phyloP scores from a whole-genome alignment of 345 rosid species.

The Xanthoceras sorbifolium region DNA sequence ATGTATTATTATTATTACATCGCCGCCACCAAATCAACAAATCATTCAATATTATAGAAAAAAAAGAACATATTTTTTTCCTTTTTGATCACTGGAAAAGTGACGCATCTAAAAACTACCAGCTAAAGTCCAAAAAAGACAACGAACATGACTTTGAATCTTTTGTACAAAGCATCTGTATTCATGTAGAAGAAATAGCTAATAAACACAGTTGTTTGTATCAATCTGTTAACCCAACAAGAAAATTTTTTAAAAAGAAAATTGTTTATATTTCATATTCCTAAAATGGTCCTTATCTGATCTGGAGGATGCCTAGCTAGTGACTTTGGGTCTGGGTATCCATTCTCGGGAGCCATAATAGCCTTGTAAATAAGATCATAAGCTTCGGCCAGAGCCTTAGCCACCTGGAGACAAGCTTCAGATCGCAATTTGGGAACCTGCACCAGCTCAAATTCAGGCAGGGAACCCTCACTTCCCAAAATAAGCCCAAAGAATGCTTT shows the following conservation, averaged over 20 bases:
- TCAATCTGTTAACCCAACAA: not conserved
- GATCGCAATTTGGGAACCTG: slow-evolving; percentile 93
- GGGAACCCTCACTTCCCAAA: slow-evolving; percentile 79
- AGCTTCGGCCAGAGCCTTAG: slow-evolving; percentile 71
- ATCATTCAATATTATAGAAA: not conserved
- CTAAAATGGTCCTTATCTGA: slow-evolving; percentile 90
- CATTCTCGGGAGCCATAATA: slow-evolving; percentile 71
- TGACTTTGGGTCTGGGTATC: slow-evolving; percentile 77
- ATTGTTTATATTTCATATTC: slow-evolving; percentile 47
- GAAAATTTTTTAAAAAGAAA: not conserved
- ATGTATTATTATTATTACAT: not conserved
- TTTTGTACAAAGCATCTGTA: not conserved
- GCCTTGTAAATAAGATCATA: slow-evolving; percentile 76
- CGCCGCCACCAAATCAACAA: not conserved
- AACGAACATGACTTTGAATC: not conserved
- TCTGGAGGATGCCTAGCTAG: slow-evolving; percentile 95
- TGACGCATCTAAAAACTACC: not conserved
- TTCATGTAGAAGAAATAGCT: not conserved
- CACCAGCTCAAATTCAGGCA: slow-evolving; percentile 90
- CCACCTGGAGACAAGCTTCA: slow-evolving; percentile 69
- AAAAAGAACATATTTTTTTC: not conserved
- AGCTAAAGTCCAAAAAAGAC: not conserved
- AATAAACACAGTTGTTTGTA: not conserved
- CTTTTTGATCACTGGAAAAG: not conserved
- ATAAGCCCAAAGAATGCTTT: slow-evolving; percentile 84